A percentile compares a stretch with the other conserved stretches of the same genome.
Conservation (phyloP, 2,329 filamentous ascomycete species). For the Lachnellula cervina region DNA sequence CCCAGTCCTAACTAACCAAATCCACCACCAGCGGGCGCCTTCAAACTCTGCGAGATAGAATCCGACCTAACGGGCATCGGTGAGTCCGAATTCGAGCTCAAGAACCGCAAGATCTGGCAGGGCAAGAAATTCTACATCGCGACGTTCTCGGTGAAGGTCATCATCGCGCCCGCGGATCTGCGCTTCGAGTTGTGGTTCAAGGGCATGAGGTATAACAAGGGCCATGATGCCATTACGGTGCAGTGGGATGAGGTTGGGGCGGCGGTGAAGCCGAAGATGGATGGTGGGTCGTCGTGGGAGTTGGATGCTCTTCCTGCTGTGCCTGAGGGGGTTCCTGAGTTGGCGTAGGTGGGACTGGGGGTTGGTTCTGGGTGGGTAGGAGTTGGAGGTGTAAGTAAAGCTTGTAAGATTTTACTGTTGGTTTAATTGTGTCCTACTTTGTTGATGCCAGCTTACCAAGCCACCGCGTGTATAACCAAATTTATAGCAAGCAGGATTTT, state of each 20-base stretch:
- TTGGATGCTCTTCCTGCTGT: neutral
- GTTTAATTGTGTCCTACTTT: no score
- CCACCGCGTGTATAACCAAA: no score
- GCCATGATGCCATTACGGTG: constrained; percentile 2
- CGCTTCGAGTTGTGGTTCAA: constrained; percentile 42
- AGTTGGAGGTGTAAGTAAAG: no score
- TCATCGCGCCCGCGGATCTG: constrained; percentile 52
- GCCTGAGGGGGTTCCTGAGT: neutral
- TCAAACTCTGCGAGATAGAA: constrained; percentile 37
- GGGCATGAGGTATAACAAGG: constrained; percentile 30
- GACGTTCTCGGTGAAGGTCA: constrained; percentile 47
- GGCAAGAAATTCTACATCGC: constrained; percentile 37
- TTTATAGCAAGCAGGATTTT: no score
- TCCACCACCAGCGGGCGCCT: constrained; percentile 29
- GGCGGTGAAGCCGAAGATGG: neutral
- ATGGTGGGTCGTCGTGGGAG: neutral
- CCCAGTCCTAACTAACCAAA: neutral
- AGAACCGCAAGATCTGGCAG: constrained; percentile 35
- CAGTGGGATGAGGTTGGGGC: neutral
- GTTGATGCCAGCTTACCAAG: no score
- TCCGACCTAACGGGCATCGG: constrained; percentile 39
- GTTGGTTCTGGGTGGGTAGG: no score
- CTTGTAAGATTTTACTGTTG: no score
- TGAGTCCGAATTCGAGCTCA: constrained; percentile 36
- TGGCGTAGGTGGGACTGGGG: neutral